A percentile compares a stretch with the other conserved stretches of the same genome.
phyloP scores from a whole-genome alignment of 306 rosid genomes.

The Medicago arabica region DNA sequence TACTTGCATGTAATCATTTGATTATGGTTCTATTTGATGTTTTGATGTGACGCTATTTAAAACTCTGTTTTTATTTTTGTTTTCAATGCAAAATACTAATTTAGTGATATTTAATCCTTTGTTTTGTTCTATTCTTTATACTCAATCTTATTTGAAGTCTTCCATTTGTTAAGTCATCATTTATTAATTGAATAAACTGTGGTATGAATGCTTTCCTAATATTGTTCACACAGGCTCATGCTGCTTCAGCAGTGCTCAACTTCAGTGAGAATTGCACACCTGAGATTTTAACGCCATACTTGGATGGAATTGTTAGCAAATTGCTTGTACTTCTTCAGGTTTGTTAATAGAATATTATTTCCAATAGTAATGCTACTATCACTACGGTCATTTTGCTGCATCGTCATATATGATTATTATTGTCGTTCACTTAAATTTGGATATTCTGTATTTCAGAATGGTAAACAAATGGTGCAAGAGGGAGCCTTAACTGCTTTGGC shows the following conservation, averaged over 20 bases:
- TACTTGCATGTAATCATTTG: too few relatives aligned
- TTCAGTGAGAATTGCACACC: conserved; percentile 99
- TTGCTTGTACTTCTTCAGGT: conserved; percentile 97
- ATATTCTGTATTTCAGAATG: conserved; percentile 64
- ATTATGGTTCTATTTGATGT: too few relatives aligned
- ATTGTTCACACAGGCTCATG: conserved; percentile 81
- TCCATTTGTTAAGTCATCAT: neutral
- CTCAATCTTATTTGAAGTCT: neutral
- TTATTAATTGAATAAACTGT: conserved; percentile 4
- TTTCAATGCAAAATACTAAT: too few relatives aligned
- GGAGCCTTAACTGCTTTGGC: conserved; percentile 99
- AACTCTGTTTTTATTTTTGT: too few relatives aligned
- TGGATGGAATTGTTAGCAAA: conserved; percentile 95
- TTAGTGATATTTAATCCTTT: neutral
- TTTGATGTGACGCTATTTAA: too few relatives aligned
- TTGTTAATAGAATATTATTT: conserved; percentile 23
- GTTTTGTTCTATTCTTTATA: neutral
- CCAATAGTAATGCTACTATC: conserved; percentile 7
- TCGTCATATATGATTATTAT: neutral
- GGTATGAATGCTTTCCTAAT: conserved; percentile 9
- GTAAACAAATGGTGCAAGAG: conserved; percentile 99
- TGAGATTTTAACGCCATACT: conserved; percentile 82
- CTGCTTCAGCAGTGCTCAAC: conserved; percentile 99
- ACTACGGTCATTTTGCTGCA: conserved; percentile 9
- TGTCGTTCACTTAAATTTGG: conserved; percentile 8